A percentile compares a stretch with the other conserved stretches of the same genome.
These are phyloP conservation scores for Sugiyamaella grinbergsii DNA, from an alignment of 1,139 yeast species.

Conservation along the genomic window DNA sequence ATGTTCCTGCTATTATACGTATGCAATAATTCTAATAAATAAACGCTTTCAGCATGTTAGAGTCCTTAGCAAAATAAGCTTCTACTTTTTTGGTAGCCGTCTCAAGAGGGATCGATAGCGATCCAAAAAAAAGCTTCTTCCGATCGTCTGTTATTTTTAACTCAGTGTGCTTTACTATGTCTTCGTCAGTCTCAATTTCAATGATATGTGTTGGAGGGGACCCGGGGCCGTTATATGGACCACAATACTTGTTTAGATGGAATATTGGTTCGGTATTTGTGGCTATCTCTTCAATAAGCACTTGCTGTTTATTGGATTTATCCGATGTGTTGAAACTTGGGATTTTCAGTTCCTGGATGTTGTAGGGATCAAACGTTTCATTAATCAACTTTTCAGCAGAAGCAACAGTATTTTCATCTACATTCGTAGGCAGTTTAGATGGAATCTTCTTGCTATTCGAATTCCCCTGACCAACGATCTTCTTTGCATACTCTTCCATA, in stretches of 20 bases:
- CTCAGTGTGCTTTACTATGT: not conserved
- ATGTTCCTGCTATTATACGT: too few relatives aligned
- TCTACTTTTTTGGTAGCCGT: slow-evolving; percentile 24
- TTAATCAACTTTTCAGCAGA: slow-evolving; percentile 5
- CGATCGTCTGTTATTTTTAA: slow-evolving; percentile 2
- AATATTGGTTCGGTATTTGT: slow-evolving; percentile 1
- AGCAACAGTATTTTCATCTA: slow-evolving; percentile 2
- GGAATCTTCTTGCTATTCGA: not conserved
- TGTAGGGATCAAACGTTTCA: slow-evolving; percentile 1
- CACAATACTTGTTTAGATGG: slow-evolving; percentile 23
- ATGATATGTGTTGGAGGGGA: slow-evolving; percentile 31
- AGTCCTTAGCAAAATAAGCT: slow-evolving; percentile 30
- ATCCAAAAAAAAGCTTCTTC: slow-evolving; percentile 15
- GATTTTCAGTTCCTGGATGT: slow-evolving; percentile 7
- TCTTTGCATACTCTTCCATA: slow-evolving; percentile 9
- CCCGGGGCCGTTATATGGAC: slow-evolving; percentile 30
- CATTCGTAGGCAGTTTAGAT: not conserved
- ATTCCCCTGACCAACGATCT: slow-evolving; percentile 4
- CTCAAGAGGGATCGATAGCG: slow-evolving; percentile 17
- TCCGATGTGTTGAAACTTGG: not conserved
- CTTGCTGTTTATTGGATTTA: not conserved
- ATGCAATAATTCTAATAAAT: slow-evolving; percentile 29
- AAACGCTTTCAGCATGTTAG: slow-evolving; percentile 34
- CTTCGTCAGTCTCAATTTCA: slow-evolving; percentile 26
- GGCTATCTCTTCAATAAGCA: slow-evolving; percentile 10